Conservation (phyloP, 2,329 filamentous ascomycete genomes). For the Tolypocladium amazonense region DNA sequence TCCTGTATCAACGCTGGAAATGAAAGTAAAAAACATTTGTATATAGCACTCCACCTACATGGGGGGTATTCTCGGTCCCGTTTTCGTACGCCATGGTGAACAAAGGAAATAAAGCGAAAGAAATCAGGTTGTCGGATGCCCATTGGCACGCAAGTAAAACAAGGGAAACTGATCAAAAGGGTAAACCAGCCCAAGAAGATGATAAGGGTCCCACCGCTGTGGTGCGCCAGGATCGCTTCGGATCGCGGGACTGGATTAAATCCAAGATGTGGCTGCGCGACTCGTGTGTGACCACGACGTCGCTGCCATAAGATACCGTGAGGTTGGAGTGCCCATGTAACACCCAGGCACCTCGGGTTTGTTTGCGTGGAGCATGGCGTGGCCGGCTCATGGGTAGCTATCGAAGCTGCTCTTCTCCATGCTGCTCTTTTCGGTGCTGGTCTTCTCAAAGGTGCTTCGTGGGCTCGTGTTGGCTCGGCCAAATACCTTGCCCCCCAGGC, state of each 20-base stretch:
- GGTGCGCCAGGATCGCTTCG: not conserved
- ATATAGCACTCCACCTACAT: not conserved
- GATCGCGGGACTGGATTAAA: not conserved
- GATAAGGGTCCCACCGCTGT: not conserved
- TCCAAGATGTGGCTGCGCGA: not conserved
- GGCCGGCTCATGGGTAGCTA: conserved; percentile 17
- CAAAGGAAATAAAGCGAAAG: not conserved
- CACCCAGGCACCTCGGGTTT: not conserved
- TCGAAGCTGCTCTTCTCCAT: conserved; percentile 37
- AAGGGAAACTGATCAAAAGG: conserved; percentile 1
- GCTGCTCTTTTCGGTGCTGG: conserved; percentile 35
- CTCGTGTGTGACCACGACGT: not conserved
- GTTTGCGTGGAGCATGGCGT: not conserved
- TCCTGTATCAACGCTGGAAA: not conserved
- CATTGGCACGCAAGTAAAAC: not conserved
- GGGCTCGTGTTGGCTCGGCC: conserved; percentile 41
- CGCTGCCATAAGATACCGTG: not conserved
- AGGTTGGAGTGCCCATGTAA: not conserved
- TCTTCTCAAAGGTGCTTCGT: conserved; percentile 40
- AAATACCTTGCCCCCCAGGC: conserved; percentile 47
- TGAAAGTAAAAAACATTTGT: not conserved
- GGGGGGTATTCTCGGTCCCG: conserved; percentile 3
- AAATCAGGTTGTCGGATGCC: not conserved
- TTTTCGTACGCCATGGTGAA: conserved; percentile 3
- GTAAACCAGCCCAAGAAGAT: not conserved